Evolutionary conservation across 805 yeast species (phyloP), one percentile per base, ranked within the genome.

Genomic region (Metschnikowia bowlesiae): DNA sequence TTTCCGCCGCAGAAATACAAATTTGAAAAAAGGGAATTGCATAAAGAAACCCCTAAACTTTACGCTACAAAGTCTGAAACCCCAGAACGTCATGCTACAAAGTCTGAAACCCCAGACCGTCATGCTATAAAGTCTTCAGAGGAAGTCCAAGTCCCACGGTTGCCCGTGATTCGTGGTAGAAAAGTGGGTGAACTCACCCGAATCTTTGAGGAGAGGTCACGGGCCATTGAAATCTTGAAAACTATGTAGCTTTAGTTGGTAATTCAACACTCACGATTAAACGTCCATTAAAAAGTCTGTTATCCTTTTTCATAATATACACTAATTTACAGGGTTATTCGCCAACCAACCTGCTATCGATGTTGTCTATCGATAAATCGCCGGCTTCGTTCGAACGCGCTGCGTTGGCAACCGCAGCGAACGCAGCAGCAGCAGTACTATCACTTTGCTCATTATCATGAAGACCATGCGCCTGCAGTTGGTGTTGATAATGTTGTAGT

Each of bases 181-280:
- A 81, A 80, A 63, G 89, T 84, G 1, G 79, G 82, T 10, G 83
- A 79, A 59, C 67, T 84, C 51, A 85, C 89, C 1, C 77, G 75
- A 51, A 64, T 84, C 37, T 84, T 80, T 55, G 90, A 84, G 60
- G 87, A 84, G 60, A 69, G 85, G 55, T 62, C 70, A 4, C 67
- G 71, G 49, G 78, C 75, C 1, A 58, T 71, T 44, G 74, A 71
- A 48, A 57, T 73, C 9, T 46, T 58, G 39, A 52, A 56, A 40
- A 51, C 54, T 32, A 50, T 59, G 33, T 53, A 46, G 33, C 13
- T 14, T 14, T 39, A 39, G 41, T 39, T 26, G 11, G 28, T 6
- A 16, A 8, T 29, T 39, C 43, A 39, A n/a, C 14, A 14, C 9
- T 29, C 22, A 39, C 26, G 43, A 42, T 18, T 30, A 42, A 16